A percentile compares a stretch with the other conserved stretches of the same genome.
Conservation (phyloP, 306 rosid genomes). For the Gleditsia sinensis region DNA sequence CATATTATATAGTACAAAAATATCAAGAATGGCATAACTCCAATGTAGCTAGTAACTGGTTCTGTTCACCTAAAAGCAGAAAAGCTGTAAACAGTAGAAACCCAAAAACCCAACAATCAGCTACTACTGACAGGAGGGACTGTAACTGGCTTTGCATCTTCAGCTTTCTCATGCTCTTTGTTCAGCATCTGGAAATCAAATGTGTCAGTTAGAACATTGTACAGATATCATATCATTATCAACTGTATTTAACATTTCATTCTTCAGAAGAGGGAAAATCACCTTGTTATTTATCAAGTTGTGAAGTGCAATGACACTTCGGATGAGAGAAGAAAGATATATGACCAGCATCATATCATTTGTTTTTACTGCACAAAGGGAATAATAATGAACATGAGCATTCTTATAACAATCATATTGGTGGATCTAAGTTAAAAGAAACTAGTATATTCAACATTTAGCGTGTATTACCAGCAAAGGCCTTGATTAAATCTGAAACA, state of each 20-base stretch:
- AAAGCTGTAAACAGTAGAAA: neutral
- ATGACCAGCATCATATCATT: conserved; percentile 78
- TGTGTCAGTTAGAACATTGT: neutral
- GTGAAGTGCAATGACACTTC: conserved; percentile 77
- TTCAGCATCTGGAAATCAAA: conserved; percentile 55
- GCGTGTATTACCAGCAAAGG: conserved; percentile 54
- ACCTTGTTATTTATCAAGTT: conserved; percentile 78
- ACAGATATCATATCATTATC: neutral
- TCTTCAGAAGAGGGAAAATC: neutral
- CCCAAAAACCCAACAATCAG: conserved; percentile 30
- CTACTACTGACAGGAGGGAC: conserved; percentile 37
- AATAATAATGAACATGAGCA: neutral
- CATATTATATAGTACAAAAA: conserved; percentile 30
- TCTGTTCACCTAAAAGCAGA: neutral
- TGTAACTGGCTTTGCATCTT: conserved; percentile 57
- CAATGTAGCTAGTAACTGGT: conserved; percentile 6
- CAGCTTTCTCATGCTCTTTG: conserved; percentile 72
- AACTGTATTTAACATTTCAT: neutral
- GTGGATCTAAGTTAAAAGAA: neutral
- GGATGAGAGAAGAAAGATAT: conserved; percentile 71
- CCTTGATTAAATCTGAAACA: conserved; percentile 58
- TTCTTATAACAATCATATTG: neutral
- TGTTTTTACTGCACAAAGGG: conserved; percentile 59
- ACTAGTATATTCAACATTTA: neutral
- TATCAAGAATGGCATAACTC: conserved; percentile 31